These are phyloP conservation scores for Gaultheria prostrata DNA, from an alignment of 148 eudicot species.

Conservation along the genomic window DNA sequence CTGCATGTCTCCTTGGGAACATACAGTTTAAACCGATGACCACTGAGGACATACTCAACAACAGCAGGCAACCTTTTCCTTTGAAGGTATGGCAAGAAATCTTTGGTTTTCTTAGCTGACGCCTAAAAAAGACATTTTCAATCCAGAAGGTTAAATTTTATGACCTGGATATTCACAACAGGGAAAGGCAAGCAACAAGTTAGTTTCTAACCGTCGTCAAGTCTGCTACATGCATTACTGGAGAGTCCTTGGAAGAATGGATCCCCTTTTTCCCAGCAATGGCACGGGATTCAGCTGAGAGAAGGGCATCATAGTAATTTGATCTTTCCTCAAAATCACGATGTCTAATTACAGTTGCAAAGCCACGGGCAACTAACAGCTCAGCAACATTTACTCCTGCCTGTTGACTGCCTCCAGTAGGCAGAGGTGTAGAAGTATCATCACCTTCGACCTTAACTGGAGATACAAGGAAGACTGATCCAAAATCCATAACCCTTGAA, in stretches of 20 bases:
- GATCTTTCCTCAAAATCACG: slow-evolving; percentile 93
- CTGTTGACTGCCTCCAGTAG: slow-evolving; percentile 49
- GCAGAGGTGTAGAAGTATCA: slow-evolving; percentile 33
- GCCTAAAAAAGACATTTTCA: slow-evolving; percentile 40
- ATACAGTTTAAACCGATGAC: slow-evolving; percentile 77
- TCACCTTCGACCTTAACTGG: slow-evolving; percentile 61
- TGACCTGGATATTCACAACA: slow-evolving; percentile 6
- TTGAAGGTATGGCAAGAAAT: slow-evolving; percentile 83
- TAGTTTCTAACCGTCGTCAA: slow-evolving; percentile 59
- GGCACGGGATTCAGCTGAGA: slow-evolving; percentile 87
- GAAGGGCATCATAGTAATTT: slow-evolving; percentile 75
- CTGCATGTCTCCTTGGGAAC: slow-evolving; percentile 90
- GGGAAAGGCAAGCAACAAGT: not conserved
- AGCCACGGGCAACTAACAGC: slow-evolving; percentile 78
- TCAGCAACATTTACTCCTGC: slow-evolving; percentile 78
- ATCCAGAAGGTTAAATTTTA: not conserved
- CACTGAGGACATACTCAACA: slow-evolving; percentile 92
- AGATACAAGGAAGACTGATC: slow-evolving; percentile 71
- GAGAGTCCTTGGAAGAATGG: slow-evolving; percentile 69
- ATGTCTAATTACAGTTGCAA: slow-evolving; percentile 68
- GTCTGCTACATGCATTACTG: slow-evolving; percentile 67
- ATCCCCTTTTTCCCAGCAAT: slow-evolving; percentile 63
- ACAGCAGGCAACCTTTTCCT: slow-evolving; percentile 75
- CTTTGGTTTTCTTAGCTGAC: slow-evolving; percentile 77
- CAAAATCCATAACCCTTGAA: slow-evolving; percentile 79